Base-by-base conservation (phyloP, 1,139 yeast species). In the Saccharomycopsis hybrid region DNA sequence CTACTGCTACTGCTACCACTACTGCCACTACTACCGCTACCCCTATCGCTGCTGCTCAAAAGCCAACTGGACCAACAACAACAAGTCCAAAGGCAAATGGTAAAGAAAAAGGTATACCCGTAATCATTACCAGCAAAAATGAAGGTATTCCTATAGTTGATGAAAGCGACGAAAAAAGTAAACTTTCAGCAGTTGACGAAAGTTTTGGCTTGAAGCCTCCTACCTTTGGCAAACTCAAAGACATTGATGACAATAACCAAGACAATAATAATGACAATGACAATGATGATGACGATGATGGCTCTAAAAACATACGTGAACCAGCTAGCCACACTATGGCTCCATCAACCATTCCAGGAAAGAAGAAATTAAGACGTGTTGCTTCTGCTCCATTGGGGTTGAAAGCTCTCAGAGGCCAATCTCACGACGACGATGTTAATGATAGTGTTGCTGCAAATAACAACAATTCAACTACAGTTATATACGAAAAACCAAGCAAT, bases 341-440 rank as follows among this genome's bases (percentile, higher is more conserved):
- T 18, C 4, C 33, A 30, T 28, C 35, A n/a, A 51, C 41, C 5
- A 32, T 59, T 51, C 31, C 61, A 57, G 43, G 52, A 57, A 5
- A 59, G 39, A 50, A 47, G 41, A 49, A 79, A 3, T 68, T 85
- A 31, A 70, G 92, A 54, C 71, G 94, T 51, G 94, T 85, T 2
- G 90, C 94, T 0, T 85, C 94, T 0, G 94, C 94, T 0, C 95
- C 95, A 1, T 69, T 84, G 50, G 85, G 73, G 9, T 60, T 76
- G 41, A 62, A 63, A 39, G 61, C 58, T 37, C 44, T 63, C 25
- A 55, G 56, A 3, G 60, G 58, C 11, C 47, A 41, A 32, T 47
- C 27, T 29, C 18, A 18, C 18, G 44, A 40, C 24, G 46, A 62
- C 63, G 50, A 60, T 57, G 37, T 57, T 29, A 41, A 41, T 24